A percentile compares a stretch with the other conserved stretches of the same genome.
phyloP scores from a whole-genome alignment of 768 basidiomycete species.

The Macrolepiota albuminosa region DNA sequence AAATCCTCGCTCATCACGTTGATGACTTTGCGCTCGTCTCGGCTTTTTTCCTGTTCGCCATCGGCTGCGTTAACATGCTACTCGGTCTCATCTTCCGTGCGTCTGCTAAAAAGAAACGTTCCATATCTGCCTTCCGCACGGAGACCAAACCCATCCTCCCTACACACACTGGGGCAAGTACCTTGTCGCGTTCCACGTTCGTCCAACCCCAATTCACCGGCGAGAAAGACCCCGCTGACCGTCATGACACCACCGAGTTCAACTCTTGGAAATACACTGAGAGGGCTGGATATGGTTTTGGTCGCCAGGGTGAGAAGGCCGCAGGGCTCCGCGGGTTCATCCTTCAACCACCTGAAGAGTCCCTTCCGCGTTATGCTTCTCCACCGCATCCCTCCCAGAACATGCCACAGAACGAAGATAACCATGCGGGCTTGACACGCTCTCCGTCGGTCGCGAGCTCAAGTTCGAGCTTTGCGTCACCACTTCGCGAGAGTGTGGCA shows the following conservation, averaged over 20 bases:
- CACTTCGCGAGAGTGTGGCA: slow-evolving; percentile 23
- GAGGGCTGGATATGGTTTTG: slow-evolving; percentile 66
- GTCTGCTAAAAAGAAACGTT: slow-evolving; percentile 58
- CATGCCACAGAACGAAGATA: neutral
- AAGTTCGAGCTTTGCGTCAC: slow-evolving; percentile 34
- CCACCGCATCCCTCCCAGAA: slow-evolving; percentile 20
- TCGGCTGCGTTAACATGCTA: slow-evolving; percentile 81
- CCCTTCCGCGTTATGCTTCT: slow-evolving; percentile 48
- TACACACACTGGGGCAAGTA: slow-evolving; percentile 32
- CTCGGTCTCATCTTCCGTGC: slow-evolving; percentile 79
- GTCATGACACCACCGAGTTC: slow-evolving; percentile 22
- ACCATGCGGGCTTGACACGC: slow-evolving; percentile 20
- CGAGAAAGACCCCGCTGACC: slow-evolving; percentile 11
- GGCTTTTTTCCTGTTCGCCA: slow-evolving; percentile 78
- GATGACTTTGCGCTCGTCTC: slow-evolving; percentile 83
- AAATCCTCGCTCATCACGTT: slow-evolving; percentile 73
- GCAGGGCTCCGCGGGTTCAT: slow-evolving; percentile 66
- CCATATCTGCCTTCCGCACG: slow-evolving; percentile 62
- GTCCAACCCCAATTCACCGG: slow-evolving; percentile 27
- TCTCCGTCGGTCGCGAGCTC: slow-evolving; percentile 24
- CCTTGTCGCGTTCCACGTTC: slow-evolving; percentile 29
- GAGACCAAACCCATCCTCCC: slow-evolving; percentile 55
- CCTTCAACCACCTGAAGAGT: slow-evolving; percentile 54
- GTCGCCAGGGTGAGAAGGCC: slow-evolving; percentile 74
- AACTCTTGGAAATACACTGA: slow-evolving; percentile 28